phyloP scores from a whole-genome alignment of 805 yeast species.

The Candida maris region DNA sequence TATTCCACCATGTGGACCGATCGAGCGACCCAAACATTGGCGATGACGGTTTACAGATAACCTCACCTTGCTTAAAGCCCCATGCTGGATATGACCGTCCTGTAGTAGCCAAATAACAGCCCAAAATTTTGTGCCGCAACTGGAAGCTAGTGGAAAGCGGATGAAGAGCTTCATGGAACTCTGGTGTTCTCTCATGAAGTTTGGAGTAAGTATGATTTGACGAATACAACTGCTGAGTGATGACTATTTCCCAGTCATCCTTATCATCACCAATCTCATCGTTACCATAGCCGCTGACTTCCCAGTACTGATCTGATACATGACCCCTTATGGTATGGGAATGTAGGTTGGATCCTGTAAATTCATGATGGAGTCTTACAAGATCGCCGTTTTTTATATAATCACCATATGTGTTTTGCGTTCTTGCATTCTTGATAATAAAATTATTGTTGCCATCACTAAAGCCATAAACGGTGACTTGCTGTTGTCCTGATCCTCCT shows the following conservation, averaged over 20 bases:
- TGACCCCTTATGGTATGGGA: slow-evolving; percentile 68
- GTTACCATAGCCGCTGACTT: slow-evolving; percentile 74
- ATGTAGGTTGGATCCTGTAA: slow-evolving; percentile 65
- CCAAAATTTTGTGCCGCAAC: slow-evolving; percentile 60
- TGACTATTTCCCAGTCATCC: slow-evolving; percentile 76
- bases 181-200: slow-evolving; percentile 28
- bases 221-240: slow-evolving; percentile 50
- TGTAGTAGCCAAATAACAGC: slow-evolving; percentile 83
- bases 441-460: slow-evolving; percentile 85
- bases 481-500: slow-evolving; percentile 91
- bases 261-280: slow-evolving; percentile 60
- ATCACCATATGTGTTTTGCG: slow-evolving; percentile 9
- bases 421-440: slow-evolving; percentile 41
- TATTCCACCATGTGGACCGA: slow-evolving; percentile 75
- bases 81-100: slow-evolving; percentile 84
- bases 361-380: slow-evolving; percentile 59
- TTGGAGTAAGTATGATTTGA: slow-evolving; percentile 24
- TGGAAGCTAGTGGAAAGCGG: slow-evolving; percentile 84
- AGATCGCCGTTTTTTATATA: slow-evolving; percentile 55
- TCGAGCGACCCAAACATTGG: slow-evolving; percentile 32
- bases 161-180: slow-evolving; percentile 54
- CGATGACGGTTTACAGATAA: slow-evolving; percentile 57
- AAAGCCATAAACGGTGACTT: slow-evolving; percentile 91
- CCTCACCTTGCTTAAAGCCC: slow-evolving; percentile 98
- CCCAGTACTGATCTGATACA: slow-evolving; percentile 44